Evolutionary conservation across 73 alveolate genomes (phyloP).

Genomic region (Paramecium biaurelia): DNA sequence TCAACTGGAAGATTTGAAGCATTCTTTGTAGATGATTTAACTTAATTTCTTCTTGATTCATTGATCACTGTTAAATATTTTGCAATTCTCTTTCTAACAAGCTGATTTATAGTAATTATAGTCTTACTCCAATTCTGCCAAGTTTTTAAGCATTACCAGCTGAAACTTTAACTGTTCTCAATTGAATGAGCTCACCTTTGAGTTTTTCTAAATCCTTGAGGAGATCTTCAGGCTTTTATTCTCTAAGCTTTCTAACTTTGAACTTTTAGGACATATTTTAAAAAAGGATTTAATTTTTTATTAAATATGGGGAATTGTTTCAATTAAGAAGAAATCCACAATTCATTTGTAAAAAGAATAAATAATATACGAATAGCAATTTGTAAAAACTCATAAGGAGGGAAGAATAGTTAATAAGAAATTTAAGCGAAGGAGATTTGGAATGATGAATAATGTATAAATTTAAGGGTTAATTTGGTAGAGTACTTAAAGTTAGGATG

Average conservation of each 20-base stretch:
- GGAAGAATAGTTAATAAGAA: not conserved
- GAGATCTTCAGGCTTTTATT: constrained; percentile 14
- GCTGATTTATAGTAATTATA: not conserved
- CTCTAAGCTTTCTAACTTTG: not conserved
- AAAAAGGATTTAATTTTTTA: not conserved
- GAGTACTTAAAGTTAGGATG: not conserved
- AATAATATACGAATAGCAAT: not conserved
- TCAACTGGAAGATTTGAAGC: constrained; percentile 28
- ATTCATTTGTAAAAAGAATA: not conserved
- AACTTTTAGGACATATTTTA: constrained; percentile 13
- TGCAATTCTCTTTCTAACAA: constrained; percentile 39
- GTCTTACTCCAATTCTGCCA: not conserved
- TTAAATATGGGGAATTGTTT: constrained; percentile 37
- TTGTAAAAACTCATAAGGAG: not conserved
- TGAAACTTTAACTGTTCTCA: constrained; percentile 23
- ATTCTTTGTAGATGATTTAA: not conserved
- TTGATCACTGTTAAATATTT: constrained; percentile 8
- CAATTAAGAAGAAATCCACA: not conserved
- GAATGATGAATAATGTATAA: not conserved
- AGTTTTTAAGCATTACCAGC: constrained; percentile 49
- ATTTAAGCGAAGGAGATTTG: not conserved
- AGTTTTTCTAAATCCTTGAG: not conserved
- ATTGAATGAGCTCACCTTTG: not conserved
- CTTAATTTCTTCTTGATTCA: constrained; percentile 1
- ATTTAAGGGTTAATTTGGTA: constrained; percentile 3